Evolutionary conservation across 2,329 filamentous ascomycete species (phyloP), one percentile per base, ranked within the genome.

Genomic region (Fusarium oligoseptatum): DNA sequence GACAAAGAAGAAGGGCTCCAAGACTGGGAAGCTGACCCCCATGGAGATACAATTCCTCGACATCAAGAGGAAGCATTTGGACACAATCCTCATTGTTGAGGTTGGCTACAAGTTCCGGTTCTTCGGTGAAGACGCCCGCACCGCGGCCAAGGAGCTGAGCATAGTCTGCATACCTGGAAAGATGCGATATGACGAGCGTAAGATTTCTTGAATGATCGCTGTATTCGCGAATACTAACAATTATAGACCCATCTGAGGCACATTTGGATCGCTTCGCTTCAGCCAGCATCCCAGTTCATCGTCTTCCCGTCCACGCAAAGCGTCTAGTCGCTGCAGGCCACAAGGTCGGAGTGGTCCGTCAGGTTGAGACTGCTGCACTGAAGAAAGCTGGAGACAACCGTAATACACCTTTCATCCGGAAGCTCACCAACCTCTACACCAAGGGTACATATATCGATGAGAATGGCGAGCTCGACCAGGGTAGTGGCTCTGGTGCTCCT

Each of bases 81-180:
- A 98, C 80, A 97, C 96, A 0, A 79, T 99, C 22, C 87, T 99
- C 64, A 93, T 98, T 14, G 92, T 98, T 62, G 96, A 99, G 82
- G 97, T 98, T 10, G 97, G 97, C 60, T 99, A 99, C 85, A 99
- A 99, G 82, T 99, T 97, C 84, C 92, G 94, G 37, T 98, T 99
- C 85, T 98, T 98, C 80, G 97, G 97, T 12, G 96, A 98, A 79
- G 97, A 99, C 85, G 97, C 97, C 10, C 90, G 95, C 63, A 90
- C 91, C 64, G 97, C 96, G 6, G 94, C 95, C 14, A 97, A 96
- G 82, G 95, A 96, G 81, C 87, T 99, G 58, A 94, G 95, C 69
- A 98, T 99, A 76, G 93, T 99, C 43, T 99, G 97, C 82, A 98
- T 99, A 77, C 96, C 97, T 0, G 97, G 97, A 39, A 98, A 98